Conservation (phyloP, 2,329 filamentous ascomycete genomes). For the Colletotrichum tanaceti region DNA sequence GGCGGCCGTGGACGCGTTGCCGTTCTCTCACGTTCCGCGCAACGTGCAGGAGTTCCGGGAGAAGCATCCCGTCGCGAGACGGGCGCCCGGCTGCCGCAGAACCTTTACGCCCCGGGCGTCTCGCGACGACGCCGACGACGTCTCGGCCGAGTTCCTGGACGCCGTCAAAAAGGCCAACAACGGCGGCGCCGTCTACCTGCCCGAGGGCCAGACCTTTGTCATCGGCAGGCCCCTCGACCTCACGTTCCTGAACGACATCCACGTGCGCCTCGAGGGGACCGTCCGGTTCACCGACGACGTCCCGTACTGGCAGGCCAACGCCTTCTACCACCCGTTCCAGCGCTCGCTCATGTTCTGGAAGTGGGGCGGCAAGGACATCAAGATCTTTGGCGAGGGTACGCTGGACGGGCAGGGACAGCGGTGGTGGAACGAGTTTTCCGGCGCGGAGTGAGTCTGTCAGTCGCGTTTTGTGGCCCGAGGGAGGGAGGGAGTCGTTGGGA, state of each 20-base stretch:
- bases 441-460: constrained; percentile 50
- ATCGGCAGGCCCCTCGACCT: constrained; percentile 70
- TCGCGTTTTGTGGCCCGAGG: too few relatives aligned
- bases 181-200: constrained; percentile 66
- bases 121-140: constrained; percentile 64
- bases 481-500: too few relatives aligned
- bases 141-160: constrained; percentile 65
- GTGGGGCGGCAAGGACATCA: constrained; percentile 71
- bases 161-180: constrained; percentile 68
- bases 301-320: constrained; percentile 56
- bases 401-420: constrained; percentile 66
- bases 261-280: constrained; percentile 69
- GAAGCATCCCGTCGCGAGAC: constrained; percentile 52
- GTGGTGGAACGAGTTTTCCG: constrained; percentile 57
- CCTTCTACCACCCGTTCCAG: constrained; percentile 56
- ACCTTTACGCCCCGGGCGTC: constrained; percentile 64
- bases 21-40: constrained; percentile 49
- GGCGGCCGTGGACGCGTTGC: constrained; percentile 43
- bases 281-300: constrained; percentile 60
- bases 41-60: constrained; percentile 53
- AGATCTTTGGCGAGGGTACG: constrained; percentile 67
- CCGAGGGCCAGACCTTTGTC: constrained; percentile 65
- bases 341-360: constrained; percentile 71
- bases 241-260: constrained; percentile 67
- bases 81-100: constrained; percentile 42